Evolutionary conservation across 1,284 basidiomycete genomes (phyloP).

Genomic region (Waitea zeae): DNA sequence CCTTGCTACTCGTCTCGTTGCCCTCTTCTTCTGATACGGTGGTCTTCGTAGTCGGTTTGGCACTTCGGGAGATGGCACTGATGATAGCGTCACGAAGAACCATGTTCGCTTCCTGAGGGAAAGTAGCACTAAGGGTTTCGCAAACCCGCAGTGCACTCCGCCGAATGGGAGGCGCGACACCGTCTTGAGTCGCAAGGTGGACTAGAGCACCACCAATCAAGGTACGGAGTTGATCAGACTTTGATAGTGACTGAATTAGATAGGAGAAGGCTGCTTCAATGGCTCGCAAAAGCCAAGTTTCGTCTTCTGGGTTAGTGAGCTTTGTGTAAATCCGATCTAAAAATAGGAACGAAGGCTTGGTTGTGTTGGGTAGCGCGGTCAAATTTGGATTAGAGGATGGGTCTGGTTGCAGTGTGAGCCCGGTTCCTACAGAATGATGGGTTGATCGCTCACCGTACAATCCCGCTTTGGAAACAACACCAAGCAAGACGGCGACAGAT

Average conservation of each 20-base stretch:
- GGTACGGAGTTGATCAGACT: too few species aligned
- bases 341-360: conserved; percentile 71
- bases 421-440: too few species aligned
- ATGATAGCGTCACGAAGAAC: conserved; percentile 42
- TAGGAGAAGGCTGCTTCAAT: conserved; percentile 31
- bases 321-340: conserved; percentile 81
- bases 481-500: conserved; percentile 50
- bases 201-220: too few species aligned
- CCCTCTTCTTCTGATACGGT: conserved; percentile 7
- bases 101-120: conserved; percentile 29
- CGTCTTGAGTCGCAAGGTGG: conserved; percentile 2
- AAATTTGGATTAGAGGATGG: too few species aligned
- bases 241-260: too few species aligned
- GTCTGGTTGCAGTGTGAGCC: too few species aligned
- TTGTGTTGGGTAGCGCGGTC: conserved; percentile 8
- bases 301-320: conserved; percentile 43
- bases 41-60: too few species aligned
- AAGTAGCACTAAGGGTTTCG: conserved; percentile 13
- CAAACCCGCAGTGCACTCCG: conserved; percentile 27
- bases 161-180: conserved; percentile 33
- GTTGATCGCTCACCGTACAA: too few species aligned
- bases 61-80: too few species aligned
- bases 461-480: too few species aligned
- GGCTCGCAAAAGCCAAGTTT: conserved; percentile 67
- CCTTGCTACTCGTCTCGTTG: conserved; percentile 14